Evolutionary conservation across 768 basidiomycete species (phyloP).

Genomic region (Cystobasidiopsis lactophilus): DNA sequence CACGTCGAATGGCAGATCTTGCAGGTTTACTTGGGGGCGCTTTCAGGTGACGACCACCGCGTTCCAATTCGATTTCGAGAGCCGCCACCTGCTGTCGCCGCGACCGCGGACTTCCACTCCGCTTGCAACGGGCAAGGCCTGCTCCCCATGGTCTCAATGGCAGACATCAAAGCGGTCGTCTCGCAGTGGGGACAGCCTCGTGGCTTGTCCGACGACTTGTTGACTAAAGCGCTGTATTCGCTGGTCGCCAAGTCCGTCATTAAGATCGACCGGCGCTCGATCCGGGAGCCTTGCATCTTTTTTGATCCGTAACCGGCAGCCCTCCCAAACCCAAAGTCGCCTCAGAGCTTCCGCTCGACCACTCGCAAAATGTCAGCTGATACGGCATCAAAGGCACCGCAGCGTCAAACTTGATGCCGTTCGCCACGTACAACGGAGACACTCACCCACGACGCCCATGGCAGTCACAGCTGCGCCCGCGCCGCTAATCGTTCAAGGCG

Average conservation of each 20-base stretch:
- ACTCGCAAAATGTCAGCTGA: too few relatives aligned
- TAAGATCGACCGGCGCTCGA: not conserved
- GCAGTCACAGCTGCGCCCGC: constrained; percentile 97
- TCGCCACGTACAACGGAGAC: constrained; percentile 33
- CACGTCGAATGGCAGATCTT: too few relatives aligned
- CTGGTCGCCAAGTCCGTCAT: not conserved
- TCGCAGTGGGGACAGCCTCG: not conserved
- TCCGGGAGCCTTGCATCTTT: not conserved
- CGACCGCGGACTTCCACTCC: not conserved
- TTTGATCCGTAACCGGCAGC: not conserved
- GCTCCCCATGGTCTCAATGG: not conserved
- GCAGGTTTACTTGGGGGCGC: too few relatives aligned
- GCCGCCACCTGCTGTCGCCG: not conserved
- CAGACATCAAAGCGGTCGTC: not conserved
- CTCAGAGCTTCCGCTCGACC: too few relatives aligned
- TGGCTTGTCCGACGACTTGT: not conserved
- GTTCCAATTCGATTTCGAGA: not conserved
- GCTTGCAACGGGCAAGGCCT: not conserved
- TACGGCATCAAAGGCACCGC: too few relatives aligned
- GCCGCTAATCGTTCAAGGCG: constrained; percentile 30
- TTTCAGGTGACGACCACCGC: too few relatives aligned
- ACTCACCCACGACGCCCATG: constrained; percentile 84
- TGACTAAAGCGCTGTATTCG: not conserved
- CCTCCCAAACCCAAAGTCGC: too few relatives aligned
- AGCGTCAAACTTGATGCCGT: constrained; percentile 4